phyloP scores from a whole-genome alignment of 139 green algal species.

The Tetraselmis striata region DNA sequence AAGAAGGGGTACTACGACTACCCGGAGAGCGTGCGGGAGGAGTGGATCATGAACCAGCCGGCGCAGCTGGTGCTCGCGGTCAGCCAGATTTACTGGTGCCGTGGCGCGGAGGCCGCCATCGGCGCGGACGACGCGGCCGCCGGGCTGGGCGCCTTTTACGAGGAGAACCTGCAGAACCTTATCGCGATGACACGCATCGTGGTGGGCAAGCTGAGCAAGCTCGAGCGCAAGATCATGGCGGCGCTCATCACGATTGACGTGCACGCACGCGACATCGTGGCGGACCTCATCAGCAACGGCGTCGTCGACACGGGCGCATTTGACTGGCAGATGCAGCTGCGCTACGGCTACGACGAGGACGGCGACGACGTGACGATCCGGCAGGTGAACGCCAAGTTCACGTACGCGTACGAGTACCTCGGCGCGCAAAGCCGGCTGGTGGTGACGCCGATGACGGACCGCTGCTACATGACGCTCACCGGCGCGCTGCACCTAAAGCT shows the following conservation, averaged over 20 bases:
- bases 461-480: constrained; percentile 85
- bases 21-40: constrained; percentile 37
- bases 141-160: background rate
- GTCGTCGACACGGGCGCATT: constrained; percentile 57
- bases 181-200: constrained; percentile 55
- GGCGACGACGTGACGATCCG: constrained; percentile 8
- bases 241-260: constrained; percentile 85
- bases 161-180: constrained; percentile 53
- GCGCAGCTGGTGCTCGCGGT: constrained; percentile 78
- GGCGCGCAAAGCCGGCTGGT: constrained; percentile 73
- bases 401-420: constrained; percentile 86
- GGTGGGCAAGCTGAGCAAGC: constrained; percentile 42
- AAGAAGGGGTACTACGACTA: constrained; percentile 52
- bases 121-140: background rate
- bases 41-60: constrained; percentile 74
- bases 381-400: constrained; percentile 64
- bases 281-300: constrained; percentile 40
- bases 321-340: constrained; percentile 80
- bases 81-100: constrained; percentile 71
- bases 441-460: constrained; percentile 80
- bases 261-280: constrained; percentile 71
- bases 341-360: constrained; percentile 60
- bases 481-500: constrained; percentile 81
- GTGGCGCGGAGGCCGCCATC: constrained; percentile 36
- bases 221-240: constrained; percentile 50